These are phyloP conservation scores for Aspergillus melleus DNA, from an alignment of 2,329 filamentous ascomycete species.

Conservation along the genomic window DNA sequence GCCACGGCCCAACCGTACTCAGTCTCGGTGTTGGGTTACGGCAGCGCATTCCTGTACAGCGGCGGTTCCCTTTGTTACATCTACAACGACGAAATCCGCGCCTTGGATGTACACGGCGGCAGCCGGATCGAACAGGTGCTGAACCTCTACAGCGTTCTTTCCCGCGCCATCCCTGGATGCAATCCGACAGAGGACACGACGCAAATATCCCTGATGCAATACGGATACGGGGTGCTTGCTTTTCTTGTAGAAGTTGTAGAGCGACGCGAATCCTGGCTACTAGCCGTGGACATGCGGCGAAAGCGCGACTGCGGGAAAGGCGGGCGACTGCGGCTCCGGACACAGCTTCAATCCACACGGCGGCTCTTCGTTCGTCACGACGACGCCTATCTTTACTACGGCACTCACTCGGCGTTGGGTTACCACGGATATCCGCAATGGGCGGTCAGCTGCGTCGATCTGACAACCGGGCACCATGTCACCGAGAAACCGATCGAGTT, in stretches of 20 bases:
- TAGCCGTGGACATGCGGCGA: conserved; percentile 50
- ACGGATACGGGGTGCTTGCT: conserved; percentile 57
- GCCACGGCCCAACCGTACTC: conserved; percentile 63
- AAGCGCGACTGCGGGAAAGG: conserved; percentile 19
- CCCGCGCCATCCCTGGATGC: conserved; percentile 36
- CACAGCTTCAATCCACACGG: conserved; percentile 47
- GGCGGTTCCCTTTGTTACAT: conserved; percentile 67
- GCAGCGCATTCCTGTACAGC: conserved; percentile 62
- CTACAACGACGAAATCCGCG: conserved; percentile 52
- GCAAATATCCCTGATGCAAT: conserved; percentile 58
- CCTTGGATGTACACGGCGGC: conserved; percentile 59
- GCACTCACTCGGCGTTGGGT: conserved; percentile 59
- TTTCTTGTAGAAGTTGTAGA: conserved; percentile 55
- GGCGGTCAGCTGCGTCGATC: conserved; percentile 57
- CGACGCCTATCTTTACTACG: conserved; percentile 62
- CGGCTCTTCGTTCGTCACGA: conserved; percentile 70
- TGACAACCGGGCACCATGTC: conserved; percentile 45
- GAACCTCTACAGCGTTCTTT: conserved; percentile 49
- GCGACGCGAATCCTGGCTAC: conserved; percentile 51
- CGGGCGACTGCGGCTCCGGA: conserved; percentile 44
- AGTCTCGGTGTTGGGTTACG: conserved; percentile 59
- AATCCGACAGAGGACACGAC: conserved; percentile 37
- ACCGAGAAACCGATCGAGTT: conserved; percentile 52
- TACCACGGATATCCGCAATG: conserved; percentile 62
- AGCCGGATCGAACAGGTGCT: conserved; percentile 56